These are phyloP conservation scores for Dryas alaskensis DNA, from an alignment of 306 rosid species.

Conservation along the genomic window DNA sequence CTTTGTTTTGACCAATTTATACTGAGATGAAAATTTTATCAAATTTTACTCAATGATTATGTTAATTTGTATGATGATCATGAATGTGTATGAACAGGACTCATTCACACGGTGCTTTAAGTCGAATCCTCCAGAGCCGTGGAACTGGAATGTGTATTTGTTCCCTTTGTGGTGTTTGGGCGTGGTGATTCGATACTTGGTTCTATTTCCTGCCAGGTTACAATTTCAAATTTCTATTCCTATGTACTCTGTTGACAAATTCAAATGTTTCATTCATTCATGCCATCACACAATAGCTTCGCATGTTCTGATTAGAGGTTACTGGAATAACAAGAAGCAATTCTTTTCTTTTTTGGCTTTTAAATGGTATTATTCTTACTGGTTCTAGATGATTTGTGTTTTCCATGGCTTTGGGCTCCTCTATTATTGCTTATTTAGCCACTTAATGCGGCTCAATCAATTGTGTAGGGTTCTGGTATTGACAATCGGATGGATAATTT, in stretches of 20 bases:
- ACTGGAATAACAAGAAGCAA: neutral
- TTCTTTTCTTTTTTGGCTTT: too few relatives aligned
- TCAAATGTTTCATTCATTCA: slow-evolving; percentile 6
- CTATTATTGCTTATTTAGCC: slow-evolving; percentile 6
- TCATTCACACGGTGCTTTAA: slow-evolving; percentile 95
- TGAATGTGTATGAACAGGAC: slow-evolving; percentile 47
- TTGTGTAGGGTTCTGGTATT: slow-evolving; percentile 75
- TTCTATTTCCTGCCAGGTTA: slow-evolving; percentile 79
- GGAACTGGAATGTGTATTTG: slow-evolving; percentile 95
- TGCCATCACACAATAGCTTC: neutral
- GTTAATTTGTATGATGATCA: neutral
- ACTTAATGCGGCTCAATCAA: slow-evolving; percentile 6
- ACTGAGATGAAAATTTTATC: neutral
- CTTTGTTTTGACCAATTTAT: neutral
- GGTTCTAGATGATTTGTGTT: slow-evolving; percentile 13
- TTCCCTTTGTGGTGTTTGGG: slow-evolving; percentile 98
- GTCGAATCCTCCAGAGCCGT: slow-evolving; percentile 93
- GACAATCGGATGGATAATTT: slow-evolving; percentile 89
- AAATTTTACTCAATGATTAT: neutral
- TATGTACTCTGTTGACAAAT: neutral
- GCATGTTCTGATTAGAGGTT: neutral
- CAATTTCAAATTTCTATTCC: slow-evolving; percentile 16
- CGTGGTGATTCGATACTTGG: slow-evolving; percentile 72
- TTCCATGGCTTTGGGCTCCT: slow-evolving; percentile 1
- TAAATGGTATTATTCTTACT: neutral